These are phyloP conservation scores for Penicillium vulpinum DNA, from an alignment of 2,329 filamentous ascomycete genomes.

Conservation along the genomic window DNA sequence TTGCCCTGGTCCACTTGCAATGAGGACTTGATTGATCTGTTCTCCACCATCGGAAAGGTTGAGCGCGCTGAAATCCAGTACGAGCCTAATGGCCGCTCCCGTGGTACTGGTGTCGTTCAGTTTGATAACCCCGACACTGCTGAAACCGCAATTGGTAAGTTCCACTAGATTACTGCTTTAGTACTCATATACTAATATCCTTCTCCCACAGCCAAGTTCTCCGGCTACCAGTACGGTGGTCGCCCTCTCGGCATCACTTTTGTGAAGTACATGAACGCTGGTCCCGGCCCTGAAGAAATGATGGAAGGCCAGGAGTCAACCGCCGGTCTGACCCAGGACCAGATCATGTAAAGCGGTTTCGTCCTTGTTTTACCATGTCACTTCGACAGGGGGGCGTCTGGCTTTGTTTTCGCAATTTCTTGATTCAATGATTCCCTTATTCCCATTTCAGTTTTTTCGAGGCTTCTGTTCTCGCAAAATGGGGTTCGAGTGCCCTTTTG, in stretches of 20 bases:
- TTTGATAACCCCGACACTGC: slow-evolving; percentile 82
- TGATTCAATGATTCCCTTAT: slow-evolving; percentile 26
- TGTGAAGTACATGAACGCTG: slow-evolving; percentile 82
- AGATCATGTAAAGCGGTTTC: slow-evolving; percentile 74
- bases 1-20: slow-evolving; percentile 99
- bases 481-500: slow-evolving; percentile 8
- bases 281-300: slow-evolving; percentile 62
- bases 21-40: slow-evolving; percentile 92
- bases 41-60: slow-evolving; percentile 96
- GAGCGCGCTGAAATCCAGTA: slow-evolving; percentile 99
- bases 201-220: slow-evolving; percentile 72
- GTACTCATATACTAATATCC: slow-evolving; percentile 24
- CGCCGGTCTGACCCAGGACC: slow-evolving; percentile 83
- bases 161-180: neutral
- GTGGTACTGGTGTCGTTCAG: slow-evolving; percentile 93
- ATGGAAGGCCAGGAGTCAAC: slow-evolving; percentile 79
- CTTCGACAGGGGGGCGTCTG: slow-evolving; percentile 7
- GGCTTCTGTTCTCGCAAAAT: slow-evolving; percentile 4
- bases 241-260: slow-evolving; percentile 90
- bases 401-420: slow-evolving; percentile 7
- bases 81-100: slow-evolving; percentile 91
- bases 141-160: slow-evolving; percentile 78
- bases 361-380: slow-evolving; percentile 9
- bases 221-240: slow-evolving; percentile 94
- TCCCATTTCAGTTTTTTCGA: slow-evolving; percentile 17